Evolutionary conservation across 1,139 yeast genomes (phyloP), one percentile per base, ranked within the genome.

Genomic region (Suhomyces bokatorum): DNA sequence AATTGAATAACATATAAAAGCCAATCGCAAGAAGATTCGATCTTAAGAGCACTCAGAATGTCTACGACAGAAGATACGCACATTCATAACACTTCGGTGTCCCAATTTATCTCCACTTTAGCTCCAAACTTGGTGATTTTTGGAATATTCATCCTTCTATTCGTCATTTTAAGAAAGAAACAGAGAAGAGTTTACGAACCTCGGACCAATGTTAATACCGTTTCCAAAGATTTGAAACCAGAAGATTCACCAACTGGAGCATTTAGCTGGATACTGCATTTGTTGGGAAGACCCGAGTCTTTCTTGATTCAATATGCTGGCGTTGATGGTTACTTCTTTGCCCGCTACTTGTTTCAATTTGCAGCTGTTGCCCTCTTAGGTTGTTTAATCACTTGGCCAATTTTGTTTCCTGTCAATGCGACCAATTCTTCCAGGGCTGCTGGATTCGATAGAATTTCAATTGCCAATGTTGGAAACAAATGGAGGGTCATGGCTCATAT

Each of bases 391-490:
- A 66, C 84, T 14, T 81, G 88, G 80, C 93, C 97, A 26, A 79
- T 93, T 47, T 70, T 93, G 47, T 73, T 93, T 50, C 95, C 99
- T 0, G 85, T 93, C 40, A 88, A 90, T 63, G 96, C 95, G 12
- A 83, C 96, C 8, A 84, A 87, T 52, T 93, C 95, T 16, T 73
- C 73, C 40, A 67, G 70, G 30, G 51, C 64, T 11, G 28, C 45
- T 15, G 90, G 86, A 42, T 78, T 85, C 44, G 83, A 84, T 55
- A 69, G 78, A 37, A 65, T 86, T 46, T 67, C 87, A 3, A 80
- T 80, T 51, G 75, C 87, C 30, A 85, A 86, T 56, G 85, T 90
- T 44, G 44, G 46, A 32, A 67, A 82, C 53, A 74, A 78, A 46
- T 76, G 78, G 63, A 72, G 87, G 60, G 81, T 73, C 52, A 84